A percentile compares a stretch with the other conserved stretches of the same genome.
Evolutionary conservation across 2,329 filamentous ascomycete genomes (phyloP).

Genomic region (Thyridium curvatum): DNA sequence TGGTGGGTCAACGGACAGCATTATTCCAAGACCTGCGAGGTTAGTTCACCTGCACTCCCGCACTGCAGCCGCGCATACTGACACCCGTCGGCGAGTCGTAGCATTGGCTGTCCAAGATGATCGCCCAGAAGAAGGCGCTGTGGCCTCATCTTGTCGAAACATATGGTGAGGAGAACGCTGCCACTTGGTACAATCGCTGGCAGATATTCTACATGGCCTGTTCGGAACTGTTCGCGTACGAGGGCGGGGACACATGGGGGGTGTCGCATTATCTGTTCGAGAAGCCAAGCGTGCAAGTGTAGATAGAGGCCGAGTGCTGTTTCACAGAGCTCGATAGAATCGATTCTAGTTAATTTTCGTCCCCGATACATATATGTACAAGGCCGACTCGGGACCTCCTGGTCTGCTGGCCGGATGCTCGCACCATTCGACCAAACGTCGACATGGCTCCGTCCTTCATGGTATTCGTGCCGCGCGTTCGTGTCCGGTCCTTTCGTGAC

Average conservation of each 20-base stretch:
- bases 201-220: conserved; percentile 69
- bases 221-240: conserved; percentile 61
- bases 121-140: conserved; percentile 49
- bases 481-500: conserved; percentile 3
- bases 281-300: conserved; percentile 31
- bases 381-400: no score
- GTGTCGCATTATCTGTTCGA: conserved; percentile 62
- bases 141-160: conserved; percentile 60
- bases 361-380: neutral
- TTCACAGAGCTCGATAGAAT: neutral
- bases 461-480: conserved; percentile 1
- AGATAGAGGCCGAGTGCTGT: neutral
- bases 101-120: conserved; percentile 60
- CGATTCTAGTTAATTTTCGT: conserved; percentile 3
- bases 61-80: neutral
- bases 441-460: neutral
- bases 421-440: neutral
- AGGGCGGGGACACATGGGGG: conserved; percentile 62
- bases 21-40: conserved; percentile 65
- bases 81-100: conserved; percentile 12
- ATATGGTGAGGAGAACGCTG: conserved; percentile 53
- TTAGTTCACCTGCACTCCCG: conserved; percentile 17
- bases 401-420: neutral
- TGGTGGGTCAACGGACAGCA: conserved; percentile 68
- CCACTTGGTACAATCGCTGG: conserved; percentile 64